Evolutionary conservation across 2,329 filamentous ascomycete species (phyloP), one percentile per base, ranked within the genome.

Genomic region (Mycogone perniciosa): DNA sequence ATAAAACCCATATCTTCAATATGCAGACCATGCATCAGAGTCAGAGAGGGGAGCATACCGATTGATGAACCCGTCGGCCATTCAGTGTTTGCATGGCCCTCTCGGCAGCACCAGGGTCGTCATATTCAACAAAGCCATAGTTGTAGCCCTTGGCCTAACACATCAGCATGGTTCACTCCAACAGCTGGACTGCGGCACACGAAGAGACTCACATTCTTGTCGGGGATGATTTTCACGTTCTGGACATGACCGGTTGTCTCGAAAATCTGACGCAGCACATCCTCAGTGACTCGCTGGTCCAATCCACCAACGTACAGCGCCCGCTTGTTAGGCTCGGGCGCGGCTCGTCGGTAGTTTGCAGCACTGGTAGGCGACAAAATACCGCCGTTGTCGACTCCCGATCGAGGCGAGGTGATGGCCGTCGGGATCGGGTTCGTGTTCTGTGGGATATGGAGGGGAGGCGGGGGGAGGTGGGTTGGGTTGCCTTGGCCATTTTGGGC

Each of bases 221-320:
- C 93, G 47, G 93, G 93, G 68, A 99, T 99, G 66, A 99, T 96
- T 79, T 99, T 99, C 67, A 99, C 93, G 66, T 89, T 96, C 73
- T 96, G 87, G 58, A 99, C 93, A 72, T 99, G 93, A 51, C 93
- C 93, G 53, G 91, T 96, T 6, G 93, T 99, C 77, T 99, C 93
- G 65, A 99, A 99, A 63, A 97, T 97, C 71, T 97, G 92, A 65
- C 90, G 89, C 69, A 97, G 73, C 51, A 97, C 89, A 66, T 97
- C 92, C 72, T 97, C 92, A 31, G 92, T 96, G 56, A 97, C 92
- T 59, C 93, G 83, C 62, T 91, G 89, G 68, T 99, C 93, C 60
- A 99, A 76, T 50, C 93, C 93, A 57, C 93, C 93, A 53, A 99
- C 89, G 65, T 99, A 99, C 56, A 99, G 76, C 52, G 93, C 93